These are phyloP conservation scores for Neocallimastix lanati DNA, from an alignment of 192 early-diverging fungal species.

Conservation along the genomic window DNA sequence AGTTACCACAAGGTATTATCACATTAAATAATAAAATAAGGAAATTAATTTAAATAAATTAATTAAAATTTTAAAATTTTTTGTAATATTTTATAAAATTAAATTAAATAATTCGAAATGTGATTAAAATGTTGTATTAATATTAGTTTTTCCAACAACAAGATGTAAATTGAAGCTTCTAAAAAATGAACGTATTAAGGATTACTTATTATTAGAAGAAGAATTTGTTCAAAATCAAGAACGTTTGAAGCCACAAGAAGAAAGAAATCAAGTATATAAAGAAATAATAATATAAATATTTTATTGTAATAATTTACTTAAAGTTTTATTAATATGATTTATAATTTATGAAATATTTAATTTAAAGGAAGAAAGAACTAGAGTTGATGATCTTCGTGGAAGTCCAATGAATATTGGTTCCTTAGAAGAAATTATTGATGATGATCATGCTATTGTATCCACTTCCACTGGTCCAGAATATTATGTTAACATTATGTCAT, in stretches of 20 bases:
- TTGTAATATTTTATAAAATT: no score
- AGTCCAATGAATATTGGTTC: slow-evolving; percentile 91
- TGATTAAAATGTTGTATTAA: no score
- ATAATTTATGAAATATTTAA: not conserved
- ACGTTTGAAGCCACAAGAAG: slow-evolving; percentile 88
- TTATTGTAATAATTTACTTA: no score
- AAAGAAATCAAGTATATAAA: slow-evolving; percentile 42
- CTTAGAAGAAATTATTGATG: slow-evolving; percentile 98
- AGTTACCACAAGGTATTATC: slow-evolving; percentile 88
- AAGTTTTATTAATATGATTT: slow-evolving; percentile 1
- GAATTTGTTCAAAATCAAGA: slow-evolving; percentile 99
- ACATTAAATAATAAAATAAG: no score
- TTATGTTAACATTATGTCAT: slow-evolving; percentile 94
- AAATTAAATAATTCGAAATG: no score
- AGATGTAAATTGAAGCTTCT: slow-evolving; percentile 93
- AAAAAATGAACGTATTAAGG: slow-evolving; percentile 95
- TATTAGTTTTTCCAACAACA: slow-evolving; percentile 93
- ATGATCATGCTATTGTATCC: slow-evolving; percentile 96
- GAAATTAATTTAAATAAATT: no score
- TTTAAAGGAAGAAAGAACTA: slow-evolving; percentile 76
- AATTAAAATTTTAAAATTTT: no score
- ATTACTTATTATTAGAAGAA: slow-evolving; percentile 95
- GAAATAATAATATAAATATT: no score
- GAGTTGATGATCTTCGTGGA: slow-evolving; percentile 88
- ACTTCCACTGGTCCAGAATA: slow-evolving; percentile 81